Evolutionary conservation across 352 stramenopile genomes (phyloP).

Genomic region (Phytophthora brassicae): DNA sequence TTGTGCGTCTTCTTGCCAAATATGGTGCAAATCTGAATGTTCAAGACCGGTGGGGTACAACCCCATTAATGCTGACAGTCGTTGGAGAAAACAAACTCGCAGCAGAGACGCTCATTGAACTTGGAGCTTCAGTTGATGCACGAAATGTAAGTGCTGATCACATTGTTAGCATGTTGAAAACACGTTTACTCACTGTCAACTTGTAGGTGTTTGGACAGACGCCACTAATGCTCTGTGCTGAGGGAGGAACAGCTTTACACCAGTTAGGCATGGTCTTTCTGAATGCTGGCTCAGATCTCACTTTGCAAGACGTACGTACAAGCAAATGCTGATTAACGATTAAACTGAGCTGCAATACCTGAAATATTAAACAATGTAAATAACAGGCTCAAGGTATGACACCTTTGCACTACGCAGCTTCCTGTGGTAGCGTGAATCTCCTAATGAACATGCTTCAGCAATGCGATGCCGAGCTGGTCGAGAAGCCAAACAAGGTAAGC

Average conservation of each 20-base stretch:
- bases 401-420: constrained; percentile 64
- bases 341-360: no score
- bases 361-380: no score
- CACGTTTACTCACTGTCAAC: background rate
- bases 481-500: constrained; percentile 68
- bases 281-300: constrained; percentile 59
- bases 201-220: constrained; percentile 75
- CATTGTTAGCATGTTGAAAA: background rate
- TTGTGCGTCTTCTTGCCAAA: constrained; percentile 78
- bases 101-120: constrained; percentile 65
- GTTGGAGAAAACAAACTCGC: constrained; percentile 65
- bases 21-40: constrained; percentile 74
- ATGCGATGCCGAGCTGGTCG: constrained; percentile 51
- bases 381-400: constrained; percentile 71
- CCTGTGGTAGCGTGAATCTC: constrained; percentile 57
- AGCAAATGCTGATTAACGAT: no score
- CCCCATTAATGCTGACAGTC: constrained; percentile 78
- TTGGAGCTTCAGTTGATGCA: constrained; percentile 66
- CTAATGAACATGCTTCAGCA: constrained; percentile 67
- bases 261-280: constrained; percentile 77
- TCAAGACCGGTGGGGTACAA: constrained; percentile 76
- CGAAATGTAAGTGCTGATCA: constrained; percentile 53
- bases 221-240: constrained; percentile 66
- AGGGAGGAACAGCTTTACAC: constrained; percentile 58
- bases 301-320: constrained; percentile 56